Percentiles rank a stretch among this genome's conserved stretches.
phyloP scores from a whole-genome alignment of 1,139 yeast genomes.

The Keqinozyma sinolaborantium region DNA sequence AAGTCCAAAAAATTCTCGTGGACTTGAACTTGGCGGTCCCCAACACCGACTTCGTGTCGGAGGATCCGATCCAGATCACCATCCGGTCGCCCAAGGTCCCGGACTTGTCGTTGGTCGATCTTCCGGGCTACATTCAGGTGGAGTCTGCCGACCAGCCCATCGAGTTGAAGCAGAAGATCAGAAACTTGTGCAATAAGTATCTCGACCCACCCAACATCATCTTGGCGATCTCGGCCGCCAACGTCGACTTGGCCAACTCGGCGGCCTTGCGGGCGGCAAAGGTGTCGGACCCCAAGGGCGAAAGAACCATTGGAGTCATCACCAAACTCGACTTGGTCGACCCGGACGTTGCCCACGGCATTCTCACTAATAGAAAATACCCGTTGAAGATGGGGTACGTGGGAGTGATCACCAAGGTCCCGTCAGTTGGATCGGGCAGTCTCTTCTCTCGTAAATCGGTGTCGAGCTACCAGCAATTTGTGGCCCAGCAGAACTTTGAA shows the following conservation, averaged over 20 bases:
- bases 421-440: slow-evolving; percentile 27
- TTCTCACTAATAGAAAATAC: slow-evolving; percentile 73
- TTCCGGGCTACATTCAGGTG: slow-evolving; percentile 96
- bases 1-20: slow-evolving; percentile 78
- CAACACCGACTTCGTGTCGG: slow-evolving; percentile 75
- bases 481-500: slow-evolving; percentile 68
- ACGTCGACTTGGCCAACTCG: slow-evolving; percentile 95
- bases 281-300: slow-evolving; percentile 89
- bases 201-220: slow-evolving; percentile 90
- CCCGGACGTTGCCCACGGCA: slow-evolving; percentile 65
- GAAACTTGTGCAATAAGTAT: slow-evolving; percentile 77
- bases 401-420: slow-evolving; percentile 88
- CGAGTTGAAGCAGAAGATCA: slow-evolving; percentile 74
- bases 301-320: slow-evolving; percentile 92
- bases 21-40: slow-evolving; percentile 95
- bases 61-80: slow-evolving; percentile 87
- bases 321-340: slow-evolving; percentile 90
- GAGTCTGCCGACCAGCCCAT: slow-evolving; percentile 96
- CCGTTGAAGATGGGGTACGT: slow-evolving; percentile 96
- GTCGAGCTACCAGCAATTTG: slow-evolving; percentile 44
- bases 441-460: slow-evolving; percentile 34
- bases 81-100: slow-evolving; percentile 92
- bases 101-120: slow-evolving; percentile 87
- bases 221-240: slow-evolving; percentile 94
- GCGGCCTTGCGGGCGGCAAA: slow-evolving; percentile 93